A percentile compares a stretch with the other conserved stretches of the same genome.
Conservation (phyloP, 192 early-diverging fungal genomes). For the Entomortierella chlamydospora region DNA sequence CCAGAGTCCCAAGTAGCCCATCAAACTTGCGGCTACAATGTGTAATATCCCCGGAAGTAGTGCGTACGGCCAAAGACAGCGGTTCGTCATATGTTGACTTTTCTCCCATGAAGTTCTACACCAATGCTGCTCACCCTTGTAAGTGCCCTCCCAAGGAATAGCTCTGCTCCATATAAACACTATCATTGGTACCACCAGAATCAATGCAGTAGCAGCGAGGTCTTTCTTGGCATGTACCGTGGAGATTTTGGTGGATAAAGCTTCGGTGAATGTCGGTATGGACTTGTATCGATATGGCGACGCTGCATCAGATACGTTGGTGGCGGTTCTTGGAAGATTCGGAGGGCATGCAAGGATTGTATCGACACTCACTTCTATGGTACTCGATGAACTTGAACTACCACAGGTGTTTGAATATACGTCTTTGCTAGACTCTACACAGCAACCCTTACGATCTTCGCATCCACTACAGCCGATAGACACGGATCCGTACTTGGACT, state of each 20-base stretch:
- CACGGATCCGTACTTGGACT: constrained; percentile 5
- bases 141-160: constrained; percentile 34
- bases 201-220: constrained; percentile 22
- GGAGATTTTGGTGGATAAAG: constrained; percentile 11
- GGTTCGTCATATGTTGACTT: constrained; percentile 42
- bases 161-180: constrained; percentile 18
- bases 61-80: constrained; percentile 40
- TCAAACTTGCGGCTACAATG: background rate
- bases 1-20: constrained; percentile 37
- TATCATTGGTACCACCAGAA: constrained; percentile 29
- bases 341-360: too few relatives aligned
- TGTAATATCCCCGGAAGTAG: constrained; percentile 33
- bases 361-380: background rate
- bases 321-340: background rate
- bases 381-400: constrained; percentile 8
- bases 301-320: background rate
- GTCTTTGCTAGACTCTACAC: constrained; percentile 6
- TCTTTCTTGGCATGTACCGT: constrained; percentile 38
- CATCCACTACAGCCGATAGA: background rate
- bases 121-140: constrained; percentile 23
- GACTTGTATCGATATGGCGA: constrained; percentile 1
- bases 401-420: constrained; percentile 1
- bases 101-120: constrained; percentile 19
- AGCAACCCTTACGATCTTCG: constrained; percentile 9
- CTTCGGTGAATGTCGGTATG: constrained; percentile 25